Evolutionary conservation across 345 rosid genomes (phyloP).

Genomic region (Combretum micranthum): DNA sequence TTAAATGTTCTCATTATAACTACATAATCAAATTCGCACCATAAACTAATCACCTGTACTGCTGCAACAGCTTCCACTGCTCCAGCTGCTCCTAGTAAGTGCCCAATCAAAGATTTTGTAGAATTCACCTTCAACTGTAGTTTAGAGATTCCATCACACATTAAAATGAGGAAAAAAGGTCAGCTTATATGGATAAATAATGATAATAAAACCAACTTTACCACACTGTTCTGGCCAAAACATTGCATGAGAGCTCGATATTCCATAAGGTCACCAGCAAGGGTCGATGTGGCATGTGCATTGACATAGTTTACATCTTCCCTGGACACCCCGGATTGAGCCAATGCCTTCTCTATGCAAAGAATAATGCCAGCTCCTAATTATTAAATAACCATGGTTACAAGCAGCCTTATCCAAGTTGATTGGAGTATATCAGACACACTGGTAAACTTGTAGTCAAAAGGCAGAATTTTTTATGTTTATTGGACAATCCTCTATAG

Average conservation of each 20-base stretch:
- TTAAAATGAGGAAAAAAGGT: background rate
- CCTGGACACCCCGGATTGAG: conserved; percentile 56
- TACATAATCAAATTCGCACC: no score
- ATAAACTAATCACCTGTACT: conserved; percentile 52
- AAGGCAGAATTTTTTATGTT: no score
- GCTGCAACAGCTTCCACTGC: conserved; percentile 88
- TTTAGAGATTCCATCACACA: conserved; percentile 7
- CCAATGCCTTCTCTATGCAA: conserved; percentile 85
- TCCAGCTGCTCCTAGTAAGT: conserved; percentile 91
- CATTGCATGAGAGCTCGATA: conserved; percentile 66
- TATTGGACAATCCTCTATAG: no score
- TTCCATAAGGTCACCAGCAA: conserved; percentile 83
- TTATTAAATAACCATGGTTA: conserved; percentile 6
- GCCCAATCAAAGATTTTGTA: conserved; percentile 94
- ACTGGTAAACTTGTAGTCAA: no score
- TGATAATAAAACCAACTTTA: conserved; percentile 14
- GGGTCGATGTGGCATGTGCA: conserved; percentile 95
- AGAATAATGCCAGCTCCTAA: conserved; percentile 74
- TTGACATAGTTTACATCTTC: conserved; percentile 61
- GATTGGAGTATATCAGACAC: no score
- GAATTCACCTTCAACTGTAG: conserved; percentile 75
- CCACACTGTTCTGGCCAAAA: conserved; percentile 80
- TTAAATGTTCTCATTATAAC: no score
- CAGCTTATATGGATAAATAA: background rate
- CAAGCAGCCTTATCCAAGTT: no score